Base-by-base conservation (phyloP, 495 filamentous ascomycete genomes). In the Podospora pseudopauciseta region DNA sequence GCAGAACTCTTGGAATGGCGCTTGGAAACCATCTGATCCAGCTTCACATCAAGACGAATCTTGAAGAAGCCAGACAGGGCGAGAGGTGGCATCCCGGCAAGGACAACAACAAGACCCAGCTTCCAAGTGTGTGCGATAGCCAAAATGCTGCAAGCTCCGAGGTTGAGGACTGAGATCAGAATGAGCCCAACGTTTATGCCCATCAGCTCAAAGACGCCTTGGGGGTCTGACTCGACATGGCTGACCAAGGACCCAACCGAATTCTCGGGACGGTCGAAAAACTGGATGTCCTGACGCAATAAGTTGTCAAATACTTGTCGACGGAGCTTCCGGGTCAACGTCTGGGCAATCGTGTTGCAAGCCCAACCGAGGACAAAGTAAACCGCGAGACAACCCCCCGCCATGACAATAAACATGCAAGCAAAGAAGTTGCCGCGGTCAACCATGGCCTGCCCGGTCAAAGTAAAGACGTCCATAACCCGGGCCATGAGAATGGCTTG, bases 201-300 rank as follows among this genome's bases (percentile, higher is more conserved):
- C 77, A 96, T 89, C 1, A 92, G 93, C 4, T 91, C 92, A 6
- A 97, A 83, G 78, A 97, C 94, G 1, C 90, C 90, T 9, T 80
- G 83, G 0, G 87, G 83, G 56, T 86, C 75, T 13, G 78, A 80
- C 23, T 83, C 81, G 4, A 88, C 73, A 4, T 79, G 80, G 59
- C 82, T 80, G 11, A 90, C 93, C 71, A 98, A 79, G 13, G 92
- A 89, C 67, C 94, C 94, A 16, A 91, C 89, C 60, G 87, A 90
- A 72, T 97, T 96, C 71, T 93, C 85, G 71, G 96, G 79, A 73
- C 59, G 89, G 71, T 34, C 94, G 70, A 97, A 98, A 78, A 92
- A 97, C 16, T 85, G 84, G 67, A 97, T 92, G 68, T 98, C 93
- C 73, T 98, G 94, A 11, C 94, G 90, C n/a, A 98, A 83, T 75